phyloP scores from a whole-genome alignment of 1,284 basidiomycete genomes.

The Irpex lacteus region DNA sequence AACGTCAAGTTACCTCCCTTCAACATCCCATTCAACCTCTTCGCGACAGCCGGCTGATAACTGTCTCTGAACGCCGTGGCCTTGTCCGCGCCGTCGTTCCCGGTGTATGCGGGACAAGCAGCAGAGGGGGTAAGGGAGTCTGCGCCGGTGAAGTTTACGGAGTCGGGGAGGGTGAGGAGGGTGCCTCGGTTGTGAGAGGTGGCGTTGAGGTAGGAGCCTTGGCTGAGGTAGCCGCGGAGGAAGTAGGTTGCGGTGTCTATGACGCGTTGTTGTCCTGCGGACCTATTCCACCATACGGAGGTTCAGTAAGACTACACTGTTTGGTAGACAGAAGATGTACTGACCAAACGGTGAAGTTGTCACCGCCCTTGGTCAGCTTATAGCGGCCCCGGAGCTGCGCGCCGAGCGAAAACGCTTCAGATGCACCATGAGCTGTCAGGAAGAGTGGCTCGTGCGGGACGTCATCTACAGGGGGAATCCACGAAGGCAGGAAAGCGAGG shows the following conservation, averaged over 20 bases:
- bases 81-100: conserved; percentile 24
- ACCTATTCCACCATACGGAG: conserved; percentile 24
- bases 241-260: conserved; percentile 41
- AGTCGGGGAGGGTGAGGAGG: conserved; percentile 37
- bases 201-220: conserved; percentile 36
- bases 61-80: conserved; percentile 30
- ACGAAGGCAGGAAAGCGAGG: conserved; percentile 38
- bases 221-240: conserved; percentile 39
- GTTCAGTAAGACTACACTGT: not conserved
- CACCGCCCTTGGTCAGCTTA: conserved; percentile 36
- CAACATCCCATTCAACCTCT: conserved; percentile 34
- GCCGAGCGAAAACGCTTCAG: conserved; percentile 39
- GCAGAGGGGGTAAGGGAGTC: conserved; percentile 40
- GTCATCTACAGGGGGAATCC: conserved; percentile 40
- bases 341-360: conserved; percentile 42
- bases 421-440: conserved; percentile 36
- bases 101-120: conserved; percentile 35
- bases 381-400: conserved; percentile 38
- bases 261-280: conserved; percentile 39
- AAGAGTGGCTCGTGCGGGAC: conserved; percentile 36
- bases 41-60: conserved; percentile 31
- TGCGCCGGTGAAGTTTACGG: conserved; percentile 40
- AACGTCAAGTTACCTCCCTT: conserved; percentile 35
- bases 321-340: conserved; percentile 3
- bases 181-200: conserved; percentile 31